Percentiles rank a stretch among this genome's conserved stretches.
These are phyloP conservation scores for Kuraishia cidri DNA, from an alignment of 805 yeast genomes.

Conservation along the genomic window DNA sequence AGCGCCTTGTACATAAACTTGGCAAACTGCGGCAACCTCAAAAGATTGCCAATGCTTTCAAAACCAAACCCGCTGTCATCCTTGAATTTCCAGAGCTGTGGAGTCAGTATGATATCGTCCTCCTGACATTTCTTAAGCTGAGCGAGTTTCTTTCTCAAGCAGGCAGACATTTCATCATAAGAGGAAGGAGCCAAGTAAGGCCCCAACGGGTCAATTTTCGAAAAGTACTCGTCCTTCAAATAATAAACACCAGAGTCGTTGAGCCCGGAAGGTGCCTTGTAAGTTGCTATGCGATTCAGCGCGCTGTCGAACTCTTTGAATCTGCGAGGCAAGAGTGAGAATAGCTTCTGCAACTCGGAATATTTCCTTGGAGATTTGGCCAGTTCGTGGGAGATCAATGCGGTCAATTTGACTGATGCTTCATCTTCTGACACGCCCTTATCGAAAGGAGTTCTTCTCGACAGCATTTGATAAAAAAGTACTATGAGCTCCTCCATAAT, in stretches of 20 bases:
- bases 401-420: too few relatives aligned
- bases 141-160: slow-evolving; percentile 34
- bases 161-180: slow-evolving; percentile 40
- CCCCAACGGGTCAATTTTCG: slow-evolving; percentile 50
- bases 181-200: slow-evolving; percentile 36
- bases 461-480: slow-evolving; percentile 32
- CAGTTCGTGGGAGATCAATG: too few relatives aligned
- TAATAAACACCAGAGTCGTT: slow-evolving; percentile 61
- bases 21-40: slow-evolving; percentile 44
- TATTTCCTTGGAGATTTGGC: too few relatives aligned
- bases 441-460: neutral
- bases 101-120: slow-evolving; percentile 38
- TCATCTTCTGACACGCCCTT: too few relatives aligned
- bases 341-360: too few relatives aligned
- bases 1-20: slow-evolving; percentile 51
- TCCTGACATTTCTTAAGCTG: slow-evolving; percentile 23
- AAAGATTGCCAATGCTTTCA: slow-evolving; percentile 34
- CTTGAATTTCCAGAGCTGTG: slow-evolving; percentile 25
- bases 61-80: slow-evolving; percentile 22
- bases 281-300: slow-evolving; percentile 51
- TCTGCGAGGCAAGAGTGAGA: slow-evolving; percentile 13
- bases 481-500: slow-evolving; percentile 32
- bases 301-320: slow-evolving; percentile 34
- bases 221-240: slow-evolving; percentile 36
- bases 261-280: slow-evolving; percentile 56